phyloP scores from a whole-genome alignment of 1,284 basidiomycete genomes.

The Heterobasidion occidentale region DNA sequence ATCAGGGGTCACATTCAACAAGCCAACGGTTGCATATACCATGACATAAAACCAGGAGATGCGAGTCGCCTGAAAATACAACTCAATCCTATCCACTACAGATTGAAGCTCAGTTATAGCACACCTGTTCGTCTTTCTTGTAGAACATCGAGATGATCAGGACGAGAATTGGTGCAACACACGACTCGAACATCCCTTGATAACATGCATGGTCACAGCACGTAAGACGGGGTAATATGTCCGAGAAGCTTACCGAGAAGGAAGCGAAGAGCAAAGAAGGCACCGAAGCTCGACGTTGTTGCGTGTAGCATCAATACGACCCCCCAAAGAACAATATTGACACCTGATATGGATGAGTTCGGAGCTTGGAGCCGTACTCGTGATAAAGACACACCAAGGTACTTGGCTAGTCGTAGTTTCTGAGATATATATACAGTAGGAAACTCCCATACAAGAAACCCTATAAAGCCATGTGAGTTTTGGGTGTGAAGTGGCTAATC shows the following conservation, averaged over 20 bases:
- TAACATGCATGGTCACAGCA: neutral
- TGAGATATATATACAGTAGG: slow-evolving; percentile 63
- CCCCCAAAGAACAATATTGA: slow-evolving; percentile 58
- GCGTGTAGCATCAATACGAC: slow-evolving; percentile 54
- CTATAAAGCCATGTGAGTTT: slow-evolving; percentile 18
- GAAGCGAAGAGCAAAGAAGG: slow-evolving; percentile 56
- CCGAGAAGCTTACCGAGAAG: slow-evolving; percentile 34
- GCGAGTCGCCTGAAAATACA: slow-evolving; percentile 34
- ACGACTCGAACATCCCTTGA: slow-evolving; percentile 58
- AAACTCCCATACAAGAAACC: slow-evolving; percentile 58
- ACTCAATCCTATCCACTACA: neutral
- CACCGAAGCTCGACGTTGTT: slow-evolving; percentile 45
- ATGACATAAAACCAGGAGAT: slow-evolving; percentile 67
- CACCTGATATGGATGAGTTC: slow-evolving; percentile 25
- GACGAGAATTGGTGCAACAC: slow-evolving; percentile 56
- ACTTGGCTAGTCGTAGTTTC: slow-evolving; percentile 51
- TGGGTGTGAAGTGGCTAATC: too few relatives aligned
- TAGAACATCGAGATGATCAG: slow-evolving; percentile 64
- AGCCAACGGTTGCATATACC: slow-evolving; percentile 24
- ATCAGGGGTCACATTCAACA: neutral
- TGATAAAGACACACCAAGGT: slow-evolving; percentile 34
- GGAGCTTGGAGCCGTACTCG: neutral
- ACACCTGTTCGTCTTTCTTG: slow-evolving; percentile 59
- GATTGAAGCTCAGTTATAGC: neutral
- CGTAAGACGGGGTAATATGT: neutral